Evolutionary conservation across 306 rosid genomes (phyloP), one percentile per base, ranked within the genome.

Genomic region (Citrullus mucosospermus): DNA sequence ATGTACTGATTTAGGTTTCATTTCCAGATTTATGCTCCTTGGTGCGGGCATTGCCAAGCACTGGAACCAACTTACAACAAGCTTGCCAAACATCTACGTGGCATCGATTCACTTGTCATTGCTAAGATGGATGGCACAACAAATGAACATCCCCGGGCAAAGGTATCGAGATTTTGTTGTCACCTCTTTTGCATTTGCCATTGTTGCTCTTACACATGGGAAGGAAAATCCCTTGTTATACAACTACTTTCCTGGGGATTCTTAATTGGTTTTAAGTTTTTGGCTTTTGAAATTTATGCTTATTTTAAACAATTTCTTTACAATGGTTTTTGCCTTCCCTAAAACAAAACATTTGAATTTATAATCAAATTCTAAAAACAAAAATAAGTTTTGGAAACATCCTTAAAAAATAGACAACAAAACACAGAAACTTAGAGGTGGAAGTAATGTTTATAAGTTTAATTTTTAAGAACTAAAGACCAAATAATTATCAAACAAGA

Each of bases 71-170:
- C 88, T 81, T 96, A 90, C 87, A 84, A 89, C 90, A 96, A 96
- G 87, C 97, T 96, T 78, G 99, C 90, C 70, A 91, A 90, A 84
- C 97, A 92, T 83, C 89, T 96, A 79, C 90, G 81, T 54, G 81
- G 82, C 79, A 81, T 96, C 70, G 93, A 96, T 10, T 96, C 99
- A 61, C 76, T 96, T 59, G 96, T 96, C 9, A 89, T 96, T 85
- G 97, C 96, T 74, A 96, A 92, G 96, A 96, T 96, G 99, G 98
- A 96, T 34, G 99, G 99, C 81, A 92, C 98, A 78, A 89, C 96
- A 85, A 96, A 96, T 74, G 99, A 96, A 87, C 99, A 96, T 85
- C 97, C 96, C 55, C 91, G 97, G 87, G 99, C 92, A 30, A 92
- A 96, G 98, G 99, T 96, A 87, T 82, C 57, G 41, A 81, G 79